A percentile compares a stretch with the other conserved stretches of the same genome.
Evolutionary conservation across 352 stramenopile species (phyloP).

Genomic region (Phytophthora capsici): DNA sequence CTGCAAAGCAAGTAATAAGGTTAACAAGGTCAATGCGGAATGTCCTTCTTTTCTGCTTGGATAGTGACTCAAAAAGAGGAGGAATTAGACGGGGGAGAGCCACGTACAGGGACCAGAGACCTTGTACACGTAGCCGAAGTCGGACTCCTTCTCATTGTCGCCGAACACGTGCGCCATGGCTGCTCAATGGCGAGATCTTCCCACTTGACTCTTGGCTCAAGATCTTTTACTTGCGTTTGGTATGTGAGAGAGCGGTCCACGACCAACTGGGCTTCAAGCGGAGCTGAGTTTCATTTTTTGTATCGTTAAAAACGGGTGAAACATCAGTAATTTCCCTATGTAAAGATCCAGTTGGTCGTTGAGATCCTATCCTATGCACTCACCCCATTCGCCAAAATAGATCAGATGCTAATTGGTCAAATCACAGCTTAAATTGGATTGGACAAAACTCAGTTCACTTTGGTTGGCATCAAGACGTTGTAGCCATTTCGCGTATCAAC

Average conservation of each 20-base stretch:
- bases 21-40: background rate
- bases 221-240: constrained; percentile 56
- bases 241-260: constrained; percentile 22
- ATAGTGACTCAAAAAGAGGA: background rate
- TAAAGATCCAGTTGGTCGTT: constrained; percentile 11
- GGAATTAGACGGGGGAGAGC: background rate
- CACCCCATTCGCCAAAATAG: constrained; percentile 20
- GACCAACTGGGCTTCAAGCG: constrained; percentile 35
- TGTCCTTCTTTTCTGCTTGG: background rate
- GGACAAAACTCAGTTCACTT: constrained; percentile 30
- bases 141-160: constrained; percentile 88
- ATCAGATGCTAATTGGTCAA: constrained; percentile 8
- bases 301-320: constrained; percentile 24
- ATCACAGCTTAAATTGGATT: constrained; percentile 25
- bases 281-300: constrained; percentile 1
- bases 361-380: constrained; percentile 13
- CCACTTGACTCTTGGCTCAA: constrained; percentile 19
- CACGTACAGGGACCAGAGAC: constrained; percentile 97
- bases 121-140: constrained; percentile 99
- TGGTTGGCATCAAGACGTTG: constrained; percentile 49
- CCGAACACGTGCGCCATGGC: constrained; percentile 86
- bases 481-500: constrained; percentile 23
- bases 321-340: constrained; percentile 4
- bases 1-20: constrained; percentile 40
- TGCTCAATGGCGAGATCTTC: constrained; percentile 28